Evolutionary conservation across 768 basidiomycete species (phyloP).

Genomic region (Plicaturopsis crispa): DNA sequence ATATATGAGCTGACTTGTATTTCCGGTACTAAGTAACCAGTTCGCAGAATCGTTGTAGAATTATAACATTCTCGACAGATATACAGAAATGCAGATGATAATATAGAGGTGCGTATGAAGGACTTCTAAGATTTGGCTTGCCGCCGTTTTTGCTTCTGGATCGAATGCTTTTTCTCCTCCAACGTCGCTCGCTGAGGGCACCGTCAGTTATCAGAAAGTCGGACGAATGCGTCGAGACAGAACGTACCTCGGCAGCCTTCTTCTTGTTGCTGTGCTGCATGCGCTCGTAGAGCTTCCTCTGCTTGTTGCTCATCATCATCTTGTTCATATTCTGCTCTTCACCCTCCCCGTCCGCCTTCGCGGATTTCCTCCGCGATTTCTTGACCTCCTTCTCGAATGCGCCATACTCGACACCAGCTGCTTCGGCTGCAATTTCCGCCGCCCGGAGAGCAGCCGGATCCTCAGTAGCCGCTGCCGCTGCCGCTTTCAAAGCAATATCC

Average conservation of each 20-base stretch:
- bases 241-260: constrained; percentile 69
- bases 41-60: too few relatives aligned
- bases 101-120: too few relatives aligned
- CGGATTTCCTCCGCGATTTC: constrained; percentile 38
- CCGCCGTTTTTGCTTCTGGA: constrained; percentile 47
- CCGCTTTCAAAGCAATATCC: constrained; percentile 22
- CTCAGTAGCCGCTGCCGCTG: constrained; percentile 28
- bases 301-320: constrained; percentile 97
- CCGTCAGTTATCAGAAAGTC: constrained; percentile 8
- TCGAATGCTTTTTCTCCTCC: constrained; percentile 46
- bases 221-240: background rate
- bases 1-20: too few relatives aligned
- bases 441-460: constrained; percentile 70
- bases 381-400: constrained; percentile 72
- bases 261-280: constrained; percentile 84
- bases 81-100: too few relatives aligned
- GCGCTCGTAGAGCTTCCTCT: constrained; percentile 88
- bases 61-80: too few relatives aligned
- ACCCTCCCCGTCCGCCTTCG: constrained; percentile 25
- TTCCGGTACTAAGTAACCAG: too few relatives aligned
- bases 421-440: constrained; percentile 91
- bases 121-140: too few relatives aligned
- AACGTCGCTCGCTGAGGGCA: constrained; percentile 48
- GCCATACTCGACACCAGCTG: constrained; percentile 72
- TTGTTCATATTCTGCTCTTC: constrained; percentile 86